Evolutionary conservation across 768 basidiomycete species (phyloP), one percentile per base, ranked within the genome.

Genomic region (Mycena floridula): DNA sequence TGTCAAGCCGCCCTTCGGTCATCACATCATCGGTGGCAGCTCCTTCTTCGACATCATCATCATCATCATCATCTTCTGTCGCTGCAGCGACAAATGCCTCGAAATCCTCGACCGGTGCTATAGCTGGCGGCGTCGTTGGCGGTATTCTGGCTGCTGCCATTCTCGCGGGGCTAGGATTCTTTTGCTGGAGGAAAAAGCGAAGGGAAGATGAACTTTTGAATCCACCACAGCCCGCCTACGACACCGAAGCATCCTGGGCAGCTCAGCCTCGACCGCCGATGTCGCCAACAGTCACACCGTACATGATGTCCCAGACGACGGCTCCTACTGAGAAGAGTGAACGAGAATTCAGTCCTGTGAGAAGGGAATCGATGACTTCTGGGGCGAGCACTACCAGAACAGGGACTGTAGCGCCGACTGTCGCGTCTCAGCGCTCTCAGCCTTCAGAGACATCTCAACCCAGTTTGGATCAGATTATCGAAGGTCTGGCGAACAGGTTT

Each of bases 81-180:
- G 13, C 32, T 37, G 32, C 27, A 30, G 44, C 25, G 8, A 37
- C 47, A n/a, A 16, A 39, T 30, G 43, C 42, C 37, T 45, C 38
- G 18, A 38, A 26, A 15, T 44, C 41, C 13, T 59, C 67, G 44
- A 60, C 62, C 0, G 74, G 71, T 2, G 66, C 69, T 20, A 72
- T 79, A 22, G 67, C 67, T 8, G 78, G 76, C 25, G 75, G 74
- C 15, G 63, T 65, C n/a, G 59, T 73, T 18, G 73, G 64, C 4
- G 74, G 61, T 8, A 37, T 76, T 3, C 48, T 70, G 2, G 56
- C 61, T 7, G 44, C 70, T 12, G 60, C 50, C 2, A 56, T 65
- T 22, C 21, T 67, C 11, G 59, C 42, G 8, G 65, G 47, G 7
- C 40, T 54, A 15, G n/a, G n/a, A n/a, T n/a, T 55, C 8, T 44